These are phyloP conservation scores for Gonium pectorale DNA, from an alignment of 139 green algal genomes.

Conservation along the genomic window DNA sequence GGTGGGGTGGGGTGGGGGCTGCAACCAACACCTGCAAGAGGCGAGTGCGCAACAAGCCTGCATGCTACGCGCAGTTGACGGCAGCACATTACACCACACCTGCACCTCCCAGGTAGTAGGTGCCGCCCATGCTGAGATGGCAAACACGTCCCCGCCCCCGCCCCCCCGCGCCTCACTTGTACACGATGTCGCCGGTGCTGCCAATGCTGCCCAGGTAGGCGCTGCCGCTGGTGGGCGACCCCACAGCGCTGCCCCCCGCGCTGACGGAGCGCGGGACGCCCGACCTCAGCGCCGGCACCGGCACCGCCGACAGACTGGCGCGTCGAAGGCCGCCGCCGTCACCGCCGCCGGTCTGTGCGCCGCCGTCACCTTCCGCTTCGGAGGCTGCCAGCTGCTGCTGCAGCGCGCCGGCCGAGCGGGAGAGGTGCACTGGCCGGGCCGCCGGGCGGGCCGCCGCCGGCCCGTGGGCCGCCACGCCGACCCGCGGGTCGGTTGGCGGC, in stretches of 20 bases:
- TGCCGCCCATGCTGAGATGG: too few relatives aligned
- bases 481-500: too few relatives aligned
- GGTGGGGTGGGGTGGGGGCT: background rate
- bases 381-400: background rate
- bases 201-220: constrained; percentile 26
- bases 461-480: too few relatives aligned
- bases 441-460: background rate
- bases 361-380: background rate
- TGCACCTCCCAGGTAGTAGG: background rate
- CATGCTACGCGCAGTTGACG: background rate
- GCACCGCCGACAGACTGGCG: background rate
- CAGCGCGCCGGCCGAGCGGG: constrained; percentile 1
- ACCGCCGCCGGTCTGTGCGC: background rate
- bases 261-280: background rate
- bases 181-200: constrained; percentile 37
- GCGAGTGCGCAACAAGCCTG: too few relatives aligned
- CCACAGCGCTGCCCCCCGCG: background rate
- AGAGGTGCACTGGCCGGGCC: background rate
- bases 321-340: background rate
- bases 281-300: background rate
- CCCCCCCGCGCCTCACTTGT: constrained; percentile 22
- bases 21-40: background rate
- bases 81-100: background rate
- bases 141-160: background rate
- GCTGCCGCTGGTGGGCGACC: background rate